Conservation (phyloP, 352 stramenopile genomes). For the Stramenopiles sp. region DNA sequence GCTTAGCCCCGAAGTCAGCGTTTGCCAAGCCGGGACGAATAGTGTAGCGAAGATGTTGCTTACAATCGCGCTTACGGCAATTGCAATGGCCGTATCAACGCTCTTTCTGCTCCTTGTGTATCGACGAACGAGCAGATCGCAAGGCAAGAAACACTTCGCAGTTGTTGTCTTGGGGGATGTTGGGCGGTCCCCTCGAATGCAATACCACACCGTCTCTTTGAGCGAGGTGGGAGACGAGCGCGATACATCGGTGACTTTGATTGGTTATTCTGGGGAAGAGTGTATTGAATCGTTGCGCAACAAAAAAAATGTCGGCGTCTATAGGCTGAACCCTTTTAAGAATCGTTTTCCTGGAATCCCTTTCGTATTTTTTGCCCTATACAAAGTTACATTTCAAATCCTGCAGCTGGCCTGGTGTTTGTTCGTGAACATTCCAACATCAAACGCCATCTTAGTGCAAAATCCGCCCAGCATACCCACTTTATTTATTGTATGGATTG, state of each 20-base stretch:
- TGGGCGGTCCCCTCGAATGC: slow-evolving; percentile 91
- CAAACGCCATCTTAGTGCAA: slow-evolving; percentile 86
- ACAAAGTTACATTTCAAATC: slow-evolving; percentile 51
- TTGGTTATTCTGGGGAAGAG: slow-evolving; percentile 74
- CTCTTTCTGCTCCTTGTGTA: no score
- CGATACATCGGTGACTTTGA: slow-evolving; percentile 43
- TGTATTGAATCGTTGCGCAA: slow-evolving; percentile 48
- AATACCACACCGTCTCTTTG: slow-evolving; percentile 92
- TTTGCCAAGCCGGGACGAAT: no score
- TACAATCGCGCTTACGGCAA: no score
- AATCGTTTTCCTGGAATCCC: slow-evolving; percentile 38
- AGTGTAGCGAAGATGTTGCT: no score
- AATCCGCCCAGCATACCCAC: slow-evolving; percentile 93
- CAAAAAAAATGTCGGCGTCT: slow-evolving; percentile 41
- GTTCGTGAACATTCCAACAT: slow-evolving; percentile 37
- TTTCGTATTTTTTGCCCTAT: slow-evolving; percentile 47
- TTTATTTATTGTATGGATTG: slow-evolving; percentile 64
- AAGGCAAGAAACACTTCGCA: slow-evolving; percentile 47
- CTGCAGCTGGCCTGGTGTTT: slow-evolving; percentile 54
- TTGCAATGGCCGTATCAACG: no score
- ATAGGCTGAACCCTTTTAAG: slow-evolving; percentile 45
- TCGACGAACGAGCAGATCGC: no score
- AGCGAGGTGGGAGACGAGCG: slow-evolving; percentile 33
- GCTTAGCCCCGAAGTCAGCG: no score
- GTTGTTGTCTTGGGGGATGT: slow-evolving; percentile 83